Base-by-base conservation (phyloP, 257 asterid species). In the Avicennia marina region DNA sequence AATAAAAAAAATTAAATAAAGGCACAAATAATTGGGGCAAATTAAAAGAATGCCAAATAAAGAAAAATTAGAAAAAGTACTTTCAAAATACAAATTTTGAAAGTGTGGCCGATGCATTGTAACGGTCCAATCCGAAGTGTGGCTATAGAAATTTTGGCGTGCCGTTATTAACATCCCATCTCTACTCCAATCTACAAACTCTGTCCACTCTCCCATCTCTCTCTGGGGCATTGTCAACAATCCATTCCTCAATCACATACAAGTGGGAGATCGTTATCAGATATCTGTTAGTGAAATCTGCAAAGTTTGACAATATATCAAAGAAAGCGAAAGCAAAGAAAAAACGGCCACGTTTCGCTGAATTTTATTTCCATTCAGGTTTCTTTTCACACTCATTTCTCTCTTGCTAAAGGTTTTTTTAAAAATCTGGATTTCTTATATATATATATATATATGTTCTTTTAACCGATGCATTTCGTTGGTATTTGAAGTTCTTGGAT, bases 91-190 rank as follows among this genome's bases (percentile, higher is more conserved):
- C 69, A 44, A 61, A 65, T 20, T 67, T 69, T 44, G 63, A 56
- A 65, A 57, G 51, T 56, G 42, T 56, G 65, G 58, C 21, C 44
- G 60, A 59, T 53, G 73, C 60, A 31, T 41, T 45, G 75, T 56
- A 71, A 75, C 81, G 81, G 77, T 71, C 63, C 63, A 67, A 64
- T 61, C 11, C 25, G 16, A 39, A 16, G 60, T 34, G 34, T 34
- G 34, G 56, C 34, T 0, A n/a, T 43, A 66, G 60, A 4, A 46
- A 50, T 33, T 41, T 33, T 46, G 58, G 71, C 2, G 63, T 58
- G 73, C 45, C 52, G 15, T 34, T 70, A 70, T 34, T 45, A 69
- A 64, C 6, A n/a, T 25, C 61, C 67, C 56, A 21, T 12, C 44
- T 15, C 60, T 19, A 40, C 29, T 51, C 9, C 29, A 11, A 8